These are phyloP conservation scores for Stagonosporopsis chrysanthemi DNA, from an alignment of 2,329 filamentous ascomycete species.

Conservation along the genomic window DNA sequence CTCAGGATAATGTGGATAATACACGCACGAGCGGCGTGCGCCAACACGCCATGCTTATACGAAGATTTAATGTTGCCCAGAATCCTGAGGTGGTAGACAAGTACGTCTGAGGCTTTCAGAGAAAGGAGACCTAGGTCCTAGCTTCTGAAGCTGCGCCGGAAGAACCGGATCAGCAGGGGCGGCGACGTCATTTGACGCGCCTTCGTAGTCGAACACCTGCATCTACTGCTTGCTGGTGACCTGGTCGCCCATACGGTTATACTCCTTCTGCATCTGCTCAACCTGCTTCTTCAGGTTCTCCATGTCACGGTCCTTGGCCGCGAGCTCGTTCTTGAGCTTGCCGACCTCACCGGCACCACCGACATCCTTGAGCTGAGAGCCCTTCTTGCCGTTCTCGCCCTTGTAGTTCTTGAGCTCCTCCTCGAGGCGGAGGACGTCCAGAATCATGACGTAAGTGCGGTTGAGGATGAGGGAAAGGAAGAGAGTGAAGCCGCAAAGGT, in stretches of 20 bases:
- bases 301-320: constrained; percentile 81
- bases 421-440: constrained; percentile 90
- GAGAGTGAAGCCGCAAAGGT: constrained; percentile 98
- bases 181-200: constrained; percentile 12
- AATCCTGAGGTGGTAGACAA: background rate
- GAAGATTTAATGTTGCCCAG: background rate
- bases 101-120: background rate
- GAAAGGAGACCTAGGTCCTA: constrained; percentile 11
- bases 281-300: constrained; percentile 92
- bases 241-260: constrained; percentile 84
- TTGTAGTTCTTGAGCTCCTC: constrained; percentile 87
- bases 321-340: constrained; percentile 69
- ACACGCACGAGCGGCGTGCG: constrained; percentile 4
- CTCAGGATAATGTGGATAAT: constrained; percentile 12
- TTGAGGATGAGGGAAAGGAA: constrained; percentile 99
- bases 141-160: constrained; percentile 17
- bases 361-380: constrained; percentile 72
- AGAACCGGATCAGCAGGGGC: constrained; percentile 23
- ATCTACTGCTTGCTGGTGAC: constrained; percentile 66
- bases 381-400: constrained; percentile 70
- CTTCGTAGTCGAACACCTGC: constrained; percentile 16
- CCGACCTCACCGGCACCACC: constrained; percentile 80
- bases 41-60: constrained; percentile 2
- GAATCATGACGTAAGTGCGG: constrained; percentile 97
- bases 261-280: constrained; percentile 82